phyloP scores from a whole-genome alignment of 495 filamentous ascomycete species.

The Tuber brumale region DNA sequence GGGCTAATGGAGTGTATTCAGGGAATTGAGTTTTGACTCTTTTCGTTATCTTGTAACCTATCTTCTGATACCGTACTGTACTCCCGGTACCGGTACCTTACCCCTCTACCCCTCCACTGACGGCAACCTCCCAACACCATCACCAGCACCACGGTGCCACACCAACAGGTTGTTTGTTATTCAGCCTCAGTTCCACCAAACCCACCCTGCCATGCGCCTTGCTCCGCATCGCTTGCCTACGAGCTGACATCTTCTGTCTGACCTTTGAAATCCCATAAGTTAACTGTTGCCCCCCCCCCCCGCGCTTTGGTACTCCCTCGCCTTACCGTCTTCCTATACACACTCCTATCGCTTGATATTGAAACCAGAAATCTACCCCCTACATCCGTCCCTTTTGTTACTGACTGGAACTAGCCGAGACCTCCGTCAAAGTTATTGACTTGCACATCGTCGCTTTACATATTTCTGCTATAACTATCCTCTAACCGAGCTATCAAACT shows the following conservation, averaged over 20 bases:
- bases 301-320: neutral
- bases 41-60: neutral
- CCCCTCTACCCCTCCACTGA: neutral
- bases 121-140: neutral
- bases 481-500: constrained; percentile 29
- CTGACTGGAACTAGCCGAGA: neutral
- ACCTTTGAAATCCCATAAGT: constrained; percentile 1
- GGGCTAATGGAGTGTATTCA: neutral
- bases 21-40: neutral
- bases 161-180: neutral
- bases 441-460: neutral
- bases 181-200: constrained; percentile 2
- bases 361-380: neutral
- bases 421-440: neutral
- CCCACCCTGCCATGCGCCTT: neutral
- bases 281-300: neutral
- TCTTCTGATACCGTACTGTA: too few species aligned
- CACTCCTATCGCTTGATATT: neutral
- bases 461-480: neutral
- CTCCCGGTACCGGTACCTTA: neutral
- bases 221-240: neutral
- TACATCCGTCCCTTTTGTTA: neutral
- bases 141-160: neutral
- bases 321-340: neutral
- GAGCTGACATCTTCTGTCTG: neutral